Evolutionary conservation across 805 yeast species (phyloP).

Genomic region (Saccharomycopsis amapae): DNA sequence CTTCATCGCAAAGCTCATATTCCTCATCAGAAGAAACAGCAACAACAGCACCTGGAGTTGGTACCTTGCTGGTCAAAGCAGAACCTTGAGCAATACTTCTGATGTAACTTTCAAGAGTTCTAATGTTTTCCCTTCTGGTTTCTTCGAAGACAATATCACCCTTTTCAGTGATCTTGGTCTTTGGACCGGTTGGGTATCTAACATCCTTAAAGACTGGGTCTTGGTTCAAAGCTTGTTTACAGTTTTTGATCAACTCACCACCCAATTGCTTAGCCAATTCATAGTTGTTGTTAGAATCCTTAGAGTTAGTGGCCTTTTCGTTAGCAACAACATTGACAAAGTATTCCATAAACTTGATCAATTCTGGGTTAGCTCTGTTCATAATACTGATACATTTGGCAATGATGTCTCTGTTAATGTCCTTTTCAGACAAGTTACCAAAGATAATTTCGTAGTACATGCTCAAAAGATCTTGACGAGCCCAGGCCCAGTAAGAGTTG

Average conservation of each 20-base stretch:
- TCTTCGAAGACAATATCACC: conserved; percentile 85
- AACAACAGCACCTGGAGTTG: conserved; percentile 54
- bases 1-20: conserved; percentile 38
- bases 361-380: conserved; percentile 93
- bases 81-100: conserved; percentile 96
- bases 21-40: conserved; percentile 35
- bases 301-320: conserved; percentile 69
- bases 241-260: conserved; percentile 89
- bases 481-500: conserved; percentile 99
- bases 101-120: conserved; percentile 93
- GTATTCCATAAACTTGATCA: conserved; percentile 95
- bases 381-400: conserved; percentile 93
- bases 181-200: conserved; percentile 89
- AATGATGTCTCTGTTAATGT: conserved; percentile 92
- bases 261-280: conserved; percentile 85
- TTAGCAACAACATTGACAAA: conserved; percentile 55
- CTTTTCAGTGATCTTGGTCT: conserved; percentile 77
- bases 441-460: conserved; percentile 95
- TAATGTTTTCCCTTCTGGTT: conserved; percentile 79
- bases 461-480: conserved; percentile 90
- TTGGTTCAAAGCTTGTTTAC: conserved; percentile 71
- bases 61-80: conserved; percentile 67
- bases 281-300: conserved; percentile 34
- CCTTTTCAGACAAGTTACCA: conserved; percentile 77
- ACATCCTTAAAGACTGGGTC: conserved; percentile 96